A percentile compares a stretch with the other conserved stretches of the same genome.
Conservation (phyloP, 495 filamentous ascomycete genomes). For the Penicillium egyptiacum region DNA sequence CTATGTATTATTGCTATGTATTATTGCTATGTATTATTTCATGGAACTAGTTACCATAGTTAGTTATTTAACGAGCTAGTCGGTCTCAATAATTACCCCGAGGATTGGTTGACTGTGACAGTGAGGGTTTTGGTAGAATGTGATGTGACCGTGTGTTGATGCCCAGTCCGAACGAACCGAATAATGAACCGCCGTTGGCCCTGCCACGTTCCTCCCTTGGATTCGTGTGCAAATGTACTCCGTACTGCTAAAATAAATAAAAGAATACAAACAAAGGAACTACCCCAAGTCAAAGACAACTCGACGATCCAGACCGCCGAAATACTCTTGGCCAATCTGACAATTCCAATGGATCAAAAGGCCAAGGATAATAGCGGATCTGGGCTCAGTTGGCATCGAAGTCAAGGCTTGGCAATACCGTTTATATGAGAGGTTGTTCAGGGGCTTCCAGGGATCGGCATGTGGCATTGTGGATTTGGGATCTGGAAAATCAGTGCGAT, state of each 20-base stretch:
- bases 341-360: slow-evolving; percentile 1
- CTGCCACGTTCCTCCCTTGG: neutral
- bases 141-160: neutral
- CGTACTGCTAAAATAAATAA: neutral
- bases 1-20: no score
- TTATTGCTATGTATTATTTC: slow-evolving; percentile 2
- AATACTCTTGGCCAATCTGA: neutral
- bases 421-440: slow-evolving; percentile 28
- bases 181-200: neutral
- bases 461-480: neutral
- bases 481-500: neutral
- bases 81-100: neutral
- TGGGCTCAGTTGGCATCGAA: slow-evolving; percentile 11
- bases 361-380: slow-evolving; percentile 24
- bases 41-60: no score
- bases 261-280: neutral
- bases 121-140: neutral
- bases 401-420: slow-evolving; percentile 22
- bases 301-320: slow-evolving; percentile 10
- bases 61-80: no score
- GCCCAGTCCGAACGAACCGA: neutral
- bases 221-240: neutral
- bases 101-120: neutral
- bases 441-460: slow-evolving; percentile 11
- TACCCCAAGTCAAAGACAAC: slow-evolving; percentile 3